Conservation (phyloP, 2,329 filamentous ascomycete species). For the Corniculantispora saksenae region DNA sequence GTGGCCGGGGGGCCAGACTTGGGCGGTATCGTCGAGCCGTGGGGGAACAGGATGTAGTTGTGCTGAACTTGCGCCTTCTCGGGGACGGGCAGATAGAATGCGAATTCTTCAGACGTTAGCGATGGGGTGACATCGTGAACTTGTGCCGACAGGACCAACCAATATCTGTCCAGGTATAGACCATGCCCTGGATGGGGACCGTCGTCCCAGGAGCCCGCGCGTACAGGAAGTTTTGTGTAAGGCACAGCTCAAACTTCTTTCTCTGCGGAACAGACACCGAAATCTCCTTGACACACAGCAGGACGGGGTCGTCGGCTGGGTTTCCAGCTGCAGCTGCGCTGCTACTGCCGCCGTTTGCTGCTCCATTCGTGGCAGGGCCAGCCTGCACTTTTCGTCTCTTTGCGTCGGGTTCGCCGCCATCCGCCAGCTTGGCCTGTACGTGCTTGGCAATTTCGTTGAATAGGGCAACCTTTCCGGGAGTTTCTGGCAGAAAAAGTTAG, state of each 20-base stretch:
- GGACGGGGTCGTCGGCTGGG: constrained; percentile 50
- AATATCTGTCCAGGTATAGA: constrained; percentile 63
- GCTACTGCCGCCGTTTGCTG: constrained; percentile 24
- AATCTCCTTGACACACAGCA: constrained; percentile 65
- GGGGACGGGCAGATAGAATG: constrained; percentile 65
- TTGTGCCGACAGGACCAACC: constrained; percentile 43
- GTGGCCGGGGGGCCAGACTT: constrained; percentile 44
- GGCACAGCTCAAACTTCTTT: constrained; percentile 67
- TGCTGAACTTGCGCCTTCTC: constrained; percentile 66
- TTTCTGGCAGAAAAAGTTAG: constrained; percentile 40
- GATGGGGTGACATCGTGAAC: neutral
- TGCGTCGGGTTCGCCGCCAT: constrained; percentile 46
- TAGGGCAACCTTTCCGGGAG: constrained; percentile 49
- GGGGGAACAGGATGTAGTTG: constrained; percentile 66
- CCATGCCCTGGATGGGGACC: constrained; percentile 53
- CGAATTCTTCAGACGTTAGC: constrained; percentile 48
- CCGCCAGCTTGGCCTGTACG: constrained; percentile 47
- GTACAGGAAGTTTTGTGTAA: constrained; percentile 61
- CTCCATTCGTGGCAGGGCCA: constrained; percentile 22
- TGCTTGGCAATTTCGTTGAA: constrained; percentile 59
- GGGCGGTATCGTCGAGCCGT: constrained; percentile 53
- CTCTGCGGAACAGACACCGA: constrained; percentile 67
- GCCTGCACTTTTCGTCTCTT: constrained; percentile 57
- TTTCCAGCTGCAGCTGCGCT: constrained; percentile 31
- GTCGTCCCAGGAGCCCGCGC: constrained; percentile 54